These are phyloP conservation scores for Solanum virginianum DNA, from an alignment of 257 asterid genomes.

Conservation along the genomic window DNA sequence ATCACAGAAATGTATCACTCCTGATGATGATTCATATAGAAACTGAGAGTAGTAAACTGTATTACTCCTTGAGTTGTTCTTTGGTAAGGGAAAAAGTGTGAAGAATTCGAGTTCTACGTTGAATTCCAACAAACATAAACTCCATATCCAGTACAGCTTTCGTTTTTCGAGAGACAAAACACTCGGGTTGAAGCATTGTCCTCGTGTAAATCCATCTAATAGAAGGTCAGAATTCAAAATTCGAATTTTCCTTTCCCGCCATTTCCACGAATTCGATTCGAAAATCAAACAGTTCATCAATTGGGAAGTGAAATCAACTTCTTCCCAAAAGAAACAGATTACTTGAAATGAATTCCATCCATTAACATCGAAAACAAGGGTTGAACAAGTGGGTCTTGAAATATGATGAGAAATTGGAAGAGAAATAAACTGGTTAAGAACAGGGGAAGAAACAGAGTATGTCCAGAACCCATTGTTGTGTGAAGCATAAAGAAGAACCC, in stretches of 20 bases:
- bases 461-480: neutral
- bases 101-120: neutral
- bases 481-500: constrained; percentile 5
- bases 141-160: constrained; percentile 11
- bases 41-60: neutral
- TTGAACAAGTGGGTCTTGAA: neutral
- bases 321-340: constrained; percentile 1
- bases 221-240: neutral
- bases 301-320: neutral
- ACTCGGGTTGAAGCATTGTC: neutral
- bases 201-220: neutral
- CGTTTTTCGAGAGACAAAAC: neutral
- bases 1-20: neutral
- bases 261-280: constrained; percentile 3
- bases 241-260: neutral
- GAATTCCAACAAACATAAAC: constrained; percentile 4
- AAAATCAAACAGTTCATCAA: neutral
- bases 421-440: neutral
- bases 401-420: constrained; percentile 4
- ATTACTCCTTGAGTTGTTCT: neutral
- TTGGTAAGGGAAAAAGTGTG: constrained; percentile 1
- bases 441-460: neutral
- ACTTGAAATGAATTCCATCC: neutral
- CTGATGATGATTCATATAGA: constrained; percentile 17
- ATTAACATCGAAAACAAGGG: constrained; percentile 2